A percentile compares a stretch with the other conserved stretches of the same genome.
These are phyloP conservation scores for Coniella lustricola DNA, from an alignment of 2,329 filamentous ascomycete genomes.

Conservation along the genomic window DNA sequence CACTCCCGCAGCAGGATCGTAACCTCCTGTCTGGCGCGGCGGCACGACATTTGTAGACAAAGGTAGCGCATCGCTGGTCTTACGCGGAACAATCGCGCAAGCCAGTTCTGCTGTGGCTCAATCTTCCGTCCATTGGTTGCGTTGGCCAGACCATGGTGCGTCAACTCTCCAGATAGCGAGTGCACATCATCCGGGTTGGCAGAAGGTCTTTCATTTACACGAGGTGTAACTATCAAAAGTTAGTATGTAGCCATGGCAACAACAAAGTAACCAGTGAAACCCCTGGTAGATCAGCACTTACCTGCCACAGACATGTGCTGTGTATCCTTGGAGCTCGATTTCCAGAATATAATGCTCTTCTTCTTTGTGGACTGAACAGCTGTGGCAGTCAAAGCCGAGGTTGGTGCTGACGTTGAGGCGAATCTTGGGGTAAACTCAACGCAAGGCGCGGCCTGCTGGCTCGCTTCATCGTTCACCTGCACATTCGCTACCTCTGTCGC, in stretches of 20 bases:
- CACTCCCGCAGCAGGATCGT: slow-evolving; percentile 70
- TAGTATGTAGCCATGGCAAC: slow-evolving; percentile 16
- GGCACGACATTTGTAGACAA: slow-evolving; percentile 66
- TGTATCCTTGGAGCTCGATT: slow-evolving; percentile 32
- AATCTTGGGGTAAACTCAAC: slow-evolving; percentile 6
- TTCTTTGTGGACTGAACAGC: slow-evolving; percentile 27
- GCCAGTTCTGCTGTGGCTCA: slow-evolving; percentile 73
- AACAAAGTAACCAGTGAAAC: neutral
- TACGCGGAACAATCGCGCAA: slow-evolving; percentile 80
- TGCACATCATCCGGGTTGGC: slow-evolving; percentile 3
- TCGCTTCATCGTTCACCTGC: neutral
- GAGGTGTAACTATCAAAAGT: slow-evolving; percentile 19
- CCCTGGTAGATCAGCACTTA: slow-evolving; percentile 22
- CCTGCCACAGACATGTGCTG: slow-evolving; percentile 38
- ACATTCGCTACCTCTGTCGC: slow-evolving; percentile 15
- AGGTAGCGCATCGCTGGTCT: slow-evolving; percentile 73
- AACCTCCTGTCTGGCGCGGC: slow-evolving; percentile 71
- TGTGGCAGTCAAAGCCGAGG: slow-evolving; percentile 16
- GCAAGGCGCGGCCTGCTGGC: neutral
- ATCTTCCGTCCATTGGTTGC: slow-evolving; percentile 38
- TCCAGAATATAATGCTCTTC: slow-evolving; percentile 53
- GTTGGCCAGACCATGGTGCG: slow-evolving; percentile 27
- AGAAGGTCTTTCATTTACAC: slow-evolving; percentile 25
- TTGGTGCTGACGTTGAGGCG: slow-evolving; percentile 17
- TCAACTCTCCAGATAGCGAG: slow-evolving; percentile 18